phyloP scores from a whole-genome alignment of 1,139 yeast genomes.

The Suhomyces wounanorum region DNA sequence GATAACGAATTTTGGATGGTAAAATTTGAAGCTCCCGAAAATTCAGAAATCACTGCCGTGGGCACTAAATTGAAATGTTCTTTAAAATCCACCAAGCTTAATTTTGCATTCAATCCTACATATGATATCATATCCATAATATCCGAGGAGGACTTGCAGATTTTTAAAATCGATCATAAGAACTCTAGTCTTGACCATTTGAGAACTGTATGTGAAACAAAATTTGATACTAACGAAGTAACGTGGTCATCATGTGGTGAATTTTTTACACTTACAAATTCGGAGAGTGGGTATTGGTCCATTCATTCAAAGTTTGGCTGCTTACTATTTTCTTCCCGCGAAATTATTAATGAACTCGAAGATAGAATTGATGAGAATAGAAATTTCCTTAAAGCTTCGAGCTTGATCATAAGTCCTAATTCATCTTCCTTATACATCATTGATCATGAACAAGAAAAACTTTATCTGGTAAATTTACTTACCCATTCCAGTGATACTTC shows the following conservation, averaged over 20 bases:
- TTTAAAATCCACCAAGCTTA: constrained; percentile 1
- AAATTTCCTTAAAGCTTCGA: constrained; percentile 28
- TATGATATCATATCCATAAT: constrained; percentile 25
- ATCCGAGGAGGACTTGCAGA: constrained; percentile 13
- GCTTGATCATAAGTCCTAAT: constrained; percentile 29
- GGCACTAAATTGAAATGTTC: constrained; percentile 6
- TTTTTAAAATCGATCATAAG: constrained; percentile 18
- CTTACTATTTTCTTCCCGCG: constrained; percentile 31
- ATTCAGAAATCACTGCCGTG: constrained; percentile 7
- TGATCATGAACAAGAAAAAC: constrained; percentile 19
- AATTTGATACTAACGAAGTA: constrained; percentile 8
- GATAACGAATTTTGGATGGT: constrained; percentile 34
- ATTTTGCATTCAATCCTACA: constrained; percentile 29
- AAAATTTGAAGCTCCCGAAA: constrained; percentile 16
- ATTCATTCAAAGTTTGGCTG: constrained; percentile 41
- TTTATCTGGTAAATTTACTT: constrained; percentile 28
- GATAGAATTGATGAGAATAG: constrained; percentile 18
- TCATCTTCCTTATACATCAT: constrained; percentile 29
- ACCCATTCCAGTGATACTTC: constrained; percentile 18
- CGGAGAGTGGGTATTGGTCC: constrained; percentile 32
- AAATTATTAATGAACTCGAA: constrained; percentile 28
- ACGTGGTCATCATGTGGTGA: constrained; percentile 44
- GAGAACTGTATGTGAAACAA: constrained; percentile 14
- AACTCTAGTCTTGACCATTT: constrained; percentile 15
- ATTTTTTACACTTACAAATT: constrained; percentile 29